Conservation (phyloP, 441 rosid genomes). For the Isatis lusitanica region DNA sequence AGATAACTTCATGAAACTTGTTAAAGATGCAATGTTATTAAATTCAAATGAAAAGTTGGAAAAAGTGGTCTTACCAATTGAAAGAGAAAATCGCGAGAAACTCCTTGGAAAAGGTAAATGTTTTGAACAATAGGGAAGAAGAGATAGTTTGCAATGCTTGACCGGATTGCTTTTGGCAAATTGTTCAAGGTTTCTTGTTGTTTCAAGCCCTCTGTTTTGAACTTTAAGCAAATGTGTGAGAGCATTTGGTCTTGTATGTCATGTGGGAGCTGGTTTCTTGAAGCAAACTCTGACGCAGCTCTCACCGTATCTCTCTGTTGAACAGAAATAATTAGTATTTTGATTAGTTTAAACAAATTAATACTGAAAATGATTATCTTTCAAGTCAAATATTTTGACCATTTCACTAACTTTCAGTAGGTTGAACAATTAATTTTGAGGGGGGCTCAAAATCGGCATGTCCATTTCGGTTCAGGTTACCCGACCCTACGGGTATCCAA, state of each 20-base stretch:
- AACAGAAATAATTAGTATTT: slow-evolving; percentile 17
- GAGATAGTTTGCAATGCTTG: slow-evolving; percentile 64
- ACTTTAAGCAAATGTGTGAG: slow-evolving; percentile 68
- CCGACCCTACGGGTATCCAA: background rate
- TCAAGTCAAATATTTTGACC: background rate
- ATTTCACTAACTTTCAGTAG: background rate
- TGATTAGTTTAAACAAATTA: background rate
- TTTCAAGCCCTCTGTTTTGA: slow-evolving; percentile 71
- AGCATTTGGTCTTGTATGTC: slow-evolving; percentile 66
- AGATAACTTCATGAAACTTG: slow-evolving; percentile 18
- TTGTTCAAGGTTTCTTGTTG: slow-evolving; percentile 65
- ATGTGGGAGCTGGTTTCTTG: slow-evolving; percentile 64
- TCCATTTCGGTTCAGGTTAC: background rate
- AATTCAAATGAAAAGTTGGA: background rate
- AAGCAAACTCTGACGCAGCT: slow-evolving; percentile 70
- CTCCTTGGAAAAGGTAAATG: slow-evolving; percentile 57
- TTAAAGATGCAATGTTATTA: background rate
- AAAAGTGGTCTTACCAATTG: slow-evolving; percentile 56
- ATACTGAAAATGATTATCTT: background rate
- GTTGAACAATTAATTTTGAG: background rate
- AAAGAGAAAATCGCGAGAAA: slow-evolving; percentile 66
- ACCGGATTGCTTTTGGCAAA: slow-evolving; percentile 70
- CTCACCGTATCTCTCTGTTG: slow-evolving; percentile 63
- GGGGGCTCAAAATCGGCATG: background rate
- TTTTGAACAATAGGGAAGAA: slow-evolving; percentile 56